Evolutionary conservation across 2,329 filamentous ascomycete species (phyloP).

Genomic region (Talaromyces rugulosus): DNA sequence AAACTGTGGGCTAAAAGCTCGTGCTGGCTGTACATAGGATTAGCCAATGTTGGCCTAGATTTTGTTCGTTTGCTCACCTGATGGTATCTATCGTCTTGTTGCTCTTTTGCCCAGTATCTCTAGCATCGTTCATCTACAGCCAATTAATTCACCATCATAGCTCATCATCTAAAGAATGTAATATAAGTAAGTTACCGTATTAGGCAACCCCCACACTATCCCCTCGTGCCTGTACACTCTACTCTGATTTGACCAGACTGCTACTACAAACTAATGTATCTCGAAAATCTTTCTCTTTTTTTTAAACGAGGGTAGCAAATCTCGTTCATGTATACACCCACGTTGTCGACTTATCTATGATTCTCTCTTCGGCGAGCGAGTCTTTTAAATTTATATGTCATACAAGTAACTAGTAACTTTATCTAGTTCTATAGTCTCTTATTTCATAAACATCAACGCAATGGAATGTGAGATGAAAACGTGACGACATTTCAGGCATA

Average conservation of each 20-base stretch:
- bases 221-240: neutral
- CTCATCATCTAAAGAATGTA: too few species aligned
- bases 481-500: neutral
- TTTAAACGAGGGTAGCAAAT: neutral
- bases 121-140: neutral
- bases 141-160: neutral
- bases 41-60: too few species aligned
- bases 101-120: too few species aligned
- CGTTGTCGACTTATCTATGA: neutral
- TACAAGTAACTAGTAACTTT: neutral
- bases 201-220: too few species aligned
- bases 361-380: neutral
- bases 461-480: neutral
- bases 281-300: too few species aligned
- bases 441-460: neutral
- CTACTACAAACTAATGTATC: too few species aligned
- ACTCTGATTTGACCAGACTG: neutral
- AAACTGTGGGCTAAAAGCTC: too few species aligned
- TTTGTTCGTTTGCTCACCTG: too few species aligned
- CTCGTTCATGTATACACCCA: neutral
- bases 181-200: neutral
- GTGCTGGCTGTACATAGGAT: too few species aligned
- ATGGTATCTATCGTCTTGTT: too few species aligned
- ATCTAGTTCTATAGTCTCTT: neutral
- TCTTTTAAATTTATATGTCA: neutral